These are phyloP conservation scores for Trichoderma simmonsii DNA, from an alignment of 2,329 filamentous ascomycete species.

Conservation along the genomic window DNA sequence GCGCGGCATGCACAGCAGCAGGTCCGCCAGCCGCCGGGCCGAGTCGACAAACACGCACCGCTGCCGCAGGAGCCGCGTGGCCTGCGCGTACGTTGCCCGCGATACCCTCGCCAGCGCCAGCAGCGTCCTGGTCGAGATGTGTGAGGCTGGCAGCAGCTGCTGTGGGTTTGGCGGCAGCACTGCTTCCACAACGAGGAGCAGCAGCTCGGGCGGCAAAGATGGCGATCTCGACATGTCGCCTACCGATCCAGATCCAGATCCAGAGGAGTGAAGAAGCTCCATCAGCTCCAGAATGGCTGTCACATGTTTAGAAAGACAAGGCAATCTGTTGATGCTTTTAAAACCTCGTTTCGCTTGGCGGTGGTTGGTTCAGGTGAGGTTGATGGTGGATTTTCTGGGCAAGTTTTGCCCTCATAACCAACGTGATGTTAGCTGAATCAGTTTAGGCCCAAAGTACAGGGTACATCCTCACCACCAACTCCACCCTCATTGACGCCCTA, in stretches of 20 bases:
- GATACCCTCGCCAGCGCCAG: slow-evolving; percentile 44
- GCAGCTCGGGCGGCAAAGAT: slow-evolving; percentile 34
- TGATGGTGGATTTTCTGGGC: neutral
- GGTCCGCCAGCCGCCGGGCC: slow-evolving; percentile 31
- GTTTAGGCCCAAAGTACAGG: neutral
- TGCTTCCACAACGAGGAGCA: slow-evolving; percentile 36
- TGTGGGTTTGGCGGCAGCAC: slow-evolving; percentile 33
- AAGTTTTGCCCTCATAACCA: neutral
- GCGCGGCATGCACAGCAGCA: slow-evolving; percentile 36
- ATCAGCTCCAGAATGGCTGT: slow-evolving; percentile 13
- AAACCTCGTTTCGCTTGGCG: neutral
- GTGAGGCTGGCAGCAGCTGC: slow-evolving; percentile 35
- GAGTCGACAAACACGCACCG: slow-evolving; percentile 46
- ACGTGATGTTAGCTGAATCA: neutral
- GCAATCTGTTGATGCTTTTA: neutral
- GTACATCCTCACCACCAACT: neutral
- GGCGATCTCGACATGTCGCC: neutral
- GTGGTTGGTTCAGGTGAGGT: neutral
- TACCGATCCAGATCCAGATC: neutral
- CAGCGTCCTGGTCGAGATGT: slow-evolving; percentile 43
- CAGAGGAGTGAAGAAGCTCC: slow-evolving; percentile 17
- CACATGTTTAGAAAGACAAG: slow-evolving; percentile 11
- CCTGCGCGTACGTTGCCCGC: slow-evolving; percentile 39
- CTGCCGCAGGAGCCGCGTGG: slow-evolving; percentile 42
- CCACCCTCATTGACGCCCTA: neutral